phyloP scores from a whole-genome alignment of 139 green algal species.

The Chlorella vulgaris region DNA sequence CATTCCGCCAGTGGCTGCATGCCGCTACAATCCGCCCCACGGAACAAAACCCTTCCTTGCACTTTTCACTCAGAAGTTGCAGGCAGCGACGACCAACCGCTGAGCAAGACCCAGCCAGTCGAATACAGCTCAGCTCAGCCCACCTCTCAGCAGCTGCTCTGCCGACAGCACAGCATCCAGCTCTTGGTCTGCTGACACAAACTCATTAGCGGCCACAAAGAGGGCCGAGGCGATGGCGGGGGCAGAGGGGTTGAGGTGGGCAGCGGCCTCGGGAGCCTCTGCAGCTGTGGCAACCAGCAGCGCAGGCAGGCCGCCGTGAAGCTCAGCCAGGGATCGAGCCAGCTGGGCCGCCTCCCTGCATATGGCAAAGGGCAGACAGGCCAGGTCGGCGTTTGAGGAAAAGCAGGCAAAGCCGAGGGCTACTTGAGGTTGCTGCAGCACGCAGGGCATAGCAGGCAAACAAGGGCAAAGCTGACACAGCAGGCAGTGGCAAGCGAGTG shows the following conservation, averaged over 20 bases:
- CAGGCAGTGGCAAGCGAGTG: no score
- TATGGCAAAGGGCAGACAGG: neutral
- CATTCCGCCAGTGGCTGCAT: no score
- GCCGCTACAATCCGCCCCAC: no score
- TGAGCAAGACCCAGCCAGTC: neutral
- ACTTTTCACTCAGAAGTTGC: no score
- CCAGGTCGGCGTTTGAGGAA: neutral
- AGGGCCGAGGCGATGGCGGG: constrained; percentile 39
- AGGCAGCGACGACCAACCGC: neutral
- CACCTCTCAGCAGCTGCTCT: constrained; percentile 33
- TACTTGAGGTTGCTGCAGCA: no score
- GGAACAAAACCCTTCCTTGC: no score
- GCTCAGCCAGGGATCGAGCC: constrained; percentile 1
- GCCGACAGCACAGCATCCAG: constrained; percentile 17
- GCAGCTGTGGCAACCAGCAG: constrained; percentile 27
- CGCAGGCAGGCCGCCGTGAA: constrained; percentile 39
- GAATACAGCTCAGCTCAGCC: neutral
- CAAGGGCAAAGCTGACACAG: no score
- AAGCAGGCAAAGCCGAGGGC: no score
- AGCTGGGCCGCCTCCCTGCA: constrained; percentile 15
- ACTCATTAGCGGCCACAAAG: constrained; percentile 40
- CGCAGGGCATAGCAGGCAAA: no score
- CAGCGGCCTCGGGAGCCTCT: neutral
- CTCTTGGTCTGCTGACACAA: constrained; percentile 48
- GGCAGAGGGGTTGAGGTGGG: constrained; percentile 10